Base-by-base conservation (phyloP, 192 early-diverging fungal species). In the Entrophospora sp. region DNA sequence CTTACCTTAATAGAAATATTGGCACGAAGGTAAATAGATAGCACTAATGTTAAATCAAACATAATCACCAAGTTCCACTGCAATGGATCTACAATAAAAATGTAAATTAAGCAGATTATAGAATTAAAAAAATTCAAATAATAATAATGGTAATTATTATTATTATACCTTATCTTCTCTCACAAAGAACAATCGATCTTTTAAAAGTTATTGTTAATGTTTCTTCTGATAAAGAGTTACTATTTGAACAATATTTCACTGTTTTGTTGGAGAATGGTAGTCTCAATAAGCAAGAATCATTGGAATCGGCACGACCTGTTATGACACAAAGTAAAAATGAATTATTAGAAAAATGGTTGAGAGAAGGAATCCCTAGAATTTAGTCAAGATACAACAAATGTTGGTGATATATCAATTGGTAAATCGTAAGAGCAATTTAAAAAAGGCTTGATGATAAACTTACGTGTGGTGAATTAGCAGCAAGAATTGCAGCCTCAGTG, bases 111-210 rank as follows among this genome's bases (percentile, higher is more conserved):
- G 62, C 5, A 20, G 0, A 52, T 42, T n/a, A 20, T 43, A 73
- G 8, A 32, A n/a, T n/a, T 0, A 37, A 22, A 13, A n/a, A n/a
- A n/a, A n/a, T n/a, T n/a, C n/a, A n/a, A n/a, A n/a, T n/a, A n/a
- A n/a, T n/a, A n/a, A n/a, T n/a, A n/a, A n/a, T n/a, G n/a, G n/a
- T n/a, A n/a, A n/a, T n/a, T 20, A 18, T 49, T 46, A 24, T 22
- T 20, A n/a, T 38, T 5, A 18, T 62, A 48, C 59, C 66, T 99
- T 99, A 75, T 99, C 96, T 73, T 97, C 95, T 75, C 96, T 96
- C n/a, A n/a, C n/a, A n/a, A n/a, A n/a, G n/a, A n/a, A n/a, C 61
- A 99, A 80, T 94, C 95, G 97, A 72, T 95, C 96, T 68, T 99
- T 94, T 22, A 99, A 76, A 61, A 99, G 68, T 55, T 94, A 85